phyloP scores from a whole-genome alignment of 2,329 filamentous ascomycete species.

The Biscogniauxia sp. region DNA sequence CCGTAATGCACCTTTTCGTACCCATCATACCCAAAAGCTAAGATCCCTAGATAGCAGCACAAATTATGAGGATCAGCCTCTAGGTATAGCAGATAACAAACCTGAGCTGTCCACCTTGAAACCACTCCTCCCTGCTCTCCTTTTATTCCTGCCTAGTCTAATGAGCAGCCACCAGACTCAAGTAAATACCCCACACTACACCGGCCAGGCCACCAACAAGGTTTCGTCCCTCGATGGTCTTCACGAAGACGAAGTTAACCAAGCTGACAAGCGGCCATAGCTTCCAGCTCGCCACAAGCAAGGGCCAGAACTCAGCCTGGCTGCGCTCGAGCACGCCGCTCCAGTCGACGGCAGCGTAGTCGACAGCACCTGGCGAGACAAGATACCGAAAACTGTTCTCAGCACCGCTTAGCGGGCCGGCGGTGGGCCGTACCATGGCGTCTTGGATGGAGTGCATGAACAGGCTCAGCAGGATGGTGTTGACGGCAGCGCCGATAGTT shows the following conservation, averaged over 20 bases:
- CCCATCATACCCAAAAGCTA: too few relatives aligned
- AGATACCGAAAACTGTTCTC: slow-evolving; percentile 30
- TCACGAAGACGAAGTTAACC: slow-evolving; percentile 65
- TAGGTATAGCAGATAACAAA: too few relatives aligned
- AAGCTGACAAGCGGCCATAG: slow-evolving; percentile 71
- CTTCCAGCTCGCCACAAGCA: slow-evolving; percentile 68
- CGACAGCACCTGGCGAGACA: slow-evolving; percentile 36
- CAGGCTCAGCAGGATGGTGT: slow-evolving; percentile 55
- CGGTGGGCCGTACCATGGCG: slow-evolving; percentile 40
- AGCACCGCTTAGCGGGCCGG: slow-evolving; percentile 35
- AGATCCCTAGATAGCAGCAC: too few relatives aligned
- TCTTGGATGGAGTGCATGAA: slow-evolving; percentile 55
- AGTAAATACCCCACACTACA: slow-evolving; percentile 71
- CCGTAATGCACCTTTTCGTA: too few relatives aligned
- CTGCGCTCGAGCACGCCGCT: slow-evolving; percentile 41
- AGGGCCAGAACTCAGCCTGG: slow-evolving; percentile 57
- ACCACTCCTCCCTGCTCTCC: neutral
- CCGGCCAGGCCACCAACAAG: slow-evolving; percentile 71
- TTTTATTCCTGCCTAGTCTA: slow-evolving; percentile 3
- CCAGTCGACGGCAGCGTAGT: slow-evolving; percentile 47
- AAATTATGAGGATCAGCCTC: too few relatives aligned
- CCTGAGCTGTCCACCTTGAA: neutral
- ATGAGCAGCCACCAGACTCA: slow-evolving; percentile 60
- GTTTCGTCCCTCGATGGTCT: slow-evolving; percentile 69
- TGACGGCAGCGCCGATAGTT: slow-evolving; percentile 61